Percentiles rank a stretch among this genome's conserved stretches.
phyloP scores from a whole-genome alignment of 2,329 filamentous ascomycete species.

The Fusarium sp. region DNA sequence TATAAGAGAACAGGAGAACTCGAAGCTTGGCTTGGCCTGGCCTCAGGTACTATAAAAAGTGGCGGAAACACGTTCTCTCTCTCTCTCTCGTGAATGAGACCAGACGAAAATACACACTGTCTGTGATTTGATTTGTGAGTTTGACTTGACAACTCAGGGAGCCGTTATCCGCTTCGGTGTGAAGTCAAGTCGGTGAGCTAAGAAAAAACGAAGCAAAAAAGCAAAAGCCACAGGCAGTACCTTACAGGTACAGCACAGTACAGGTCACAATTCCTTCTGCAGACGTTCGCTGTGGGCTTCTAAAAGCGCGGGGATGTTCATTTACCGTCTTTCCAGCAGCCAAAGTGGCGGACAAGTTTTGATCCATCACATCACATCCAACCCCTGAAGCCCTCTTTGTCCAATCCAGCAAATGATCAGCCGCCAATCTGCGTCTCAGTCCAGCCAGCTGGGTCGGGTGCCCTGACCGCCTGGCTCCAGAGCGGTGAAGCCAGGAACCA shows the following conservation, averaged over 20 bases:
- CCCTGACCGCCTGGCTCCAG: constrained; percentile 40
- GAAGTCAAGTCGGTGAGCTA: constrained; percentile 55
- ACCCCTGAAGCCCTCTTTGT: constrained; percentile 32
- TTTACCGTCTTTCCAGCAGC: constrained; percentile 43
- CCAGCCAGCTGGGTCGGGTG: constrained; percentile 44
- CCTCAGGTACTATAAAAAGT: constrained; percentile 26
- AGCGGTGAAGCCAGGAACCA: constrained; percentile 44
- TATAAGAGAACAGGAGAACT: constrained; percentile 11
- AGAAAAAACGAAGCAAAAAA: constrained; percentile 40
- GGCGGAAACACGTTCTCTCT: constrained; percentile 33
- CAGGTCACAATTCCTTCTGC: constrained; percentile 15
- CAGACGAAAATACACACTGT: constrained; percentile 21
- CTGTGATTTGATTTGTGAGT: constrained; percentile 42
- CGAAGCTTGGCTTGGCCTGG: neutral
- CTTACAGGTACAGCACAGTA: neutral
- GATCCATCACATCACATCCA: constrained; percentile 37
- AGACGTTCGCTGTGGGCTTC: constrained; percentile 35
- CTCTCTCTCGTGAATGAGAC: neutral
- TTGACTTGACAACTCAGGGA: constrained; percentile 41
- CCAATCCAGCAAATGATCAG: constrained; percentile 44
- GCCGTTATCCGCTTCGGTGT: constrained; percentile 50
- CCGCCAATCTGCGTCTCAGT: constrained; percentile 43
- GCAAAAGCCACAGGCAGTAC: constrained; percentile 23
- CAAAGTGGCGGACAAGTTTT: constrained; percentile 44
- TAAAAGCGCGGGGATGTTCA: constrained; percentile 34